Evolutionary conservation across 2,329 filamentous ascomycete genomes (phyloP), one percentile per base, ranked within the genome.

Genomic region (Davidsoniella eucalypti): DNA sequence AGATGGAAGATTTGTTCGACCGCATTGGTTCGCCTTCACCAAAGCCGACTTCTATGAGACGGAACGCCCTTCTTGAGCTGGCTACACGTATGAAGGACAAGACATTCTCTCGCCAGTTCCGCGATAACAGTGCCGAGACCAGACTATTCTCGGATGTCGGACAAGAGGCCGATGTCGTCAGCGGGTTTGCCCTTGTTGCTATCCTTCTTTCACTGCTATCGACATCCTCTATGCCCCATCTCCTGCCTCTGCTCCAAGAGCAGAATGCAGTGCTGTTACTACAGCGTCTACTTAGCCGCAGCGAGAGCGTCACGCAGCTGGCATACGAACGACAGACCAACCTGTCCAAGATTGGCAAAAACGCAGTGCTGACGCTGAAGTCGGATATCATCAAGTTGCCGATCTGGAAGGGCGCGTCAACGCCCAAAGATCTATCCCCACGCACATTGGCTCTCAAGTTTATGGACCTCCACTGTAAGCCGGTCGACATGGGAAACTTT

Each of bases 121-220:
- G 83, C 17, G 80, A 87, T 54, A 80, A 86, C 56, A 77, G 78
- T 5, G 76, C 83, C 51, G 83, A 86, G 54, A 73, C 78, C 49
- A 75, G 74, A 26, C 68, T 95, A 14, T 74, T 87, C 48, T 69
- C 74, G 42, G 73, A 75, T 40, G 68, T 84, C 8, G 71, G 69
- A 1, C 67, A 69, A 45, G 76, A 82, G 58, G 64, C 69, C 1
- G 82, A 87, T 59, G 56, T 71, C 18, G 65, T 82, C 36, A 71
- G 72, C 47, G 78, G 78, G 5, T 83, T 82, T 58, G 66, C 78
- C 1, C 69, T 87, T 12, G 64, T 75, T n/a, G 73, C 76, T 1
- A 72, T 77, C n/a, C 66, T 85, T 4, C 66, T 78, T 4, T 72
- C 75, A 2, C 70, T 90, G 26, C 61, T 87, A 23, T 66, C 71